Conservation (phyloP, 306 rosid genomes). For the Quercus robur region DNA sequence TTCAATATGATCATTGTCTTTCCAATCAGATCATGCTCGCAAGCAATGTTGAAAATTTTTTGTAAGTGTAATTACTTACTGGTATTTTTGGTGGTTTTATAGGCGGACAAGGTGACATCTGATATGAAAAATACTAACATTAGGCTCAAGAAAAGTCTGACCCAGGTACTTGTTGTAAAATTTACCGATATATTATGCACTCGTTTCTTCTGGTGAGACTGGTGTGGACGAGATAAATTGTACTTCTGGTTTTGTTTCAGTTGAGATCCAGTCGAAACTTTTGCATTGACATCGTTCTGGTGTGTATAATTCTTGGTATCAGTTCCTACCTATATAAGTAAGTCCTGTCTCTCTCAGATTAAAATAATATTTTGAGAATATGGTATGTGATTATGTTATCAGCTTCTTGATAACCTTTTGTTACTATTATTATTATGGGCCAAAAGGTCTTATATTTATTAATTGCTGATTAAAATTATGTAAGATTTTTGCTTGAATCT, state of each 20-base stretch:
- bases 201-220: neutral
- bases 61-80: conserved; percentile 7
- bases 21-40: neutral
- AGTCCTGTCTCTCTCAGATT: conserved; percentile 15
- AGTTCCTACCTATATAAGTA: conserved; percentile 69
- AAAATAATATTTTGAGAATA: neutral
- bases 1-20: neutral
- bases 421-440: neutral
- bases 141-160: conserved; percentile 70
- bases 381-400: conserved; percentile 5
- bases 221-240: conserved; percentile 9
- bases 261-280: conserved; percentile 87
- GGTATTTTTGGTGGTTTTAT: conserved; percentile 17
- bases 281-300: conserved; percentile 75
- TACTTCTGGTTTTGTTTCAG: conserved; percentile 41
- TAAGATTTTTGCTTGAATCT: neutral
- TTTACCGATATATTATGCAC: neutral
- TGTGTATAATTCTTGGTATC: conserved; percentile 79
- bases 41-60: neutral
- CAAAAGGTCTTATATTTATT: neutral
- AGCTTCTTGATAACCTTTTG: neutral
- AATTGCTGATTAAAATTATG: neutral
- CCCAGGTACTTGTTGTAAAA: conserved; percentile 44
- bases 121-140: conserved; percentile 63
- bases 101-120: conserved; percentile 70